These are phyloP conservation scores for Aspergillus melleus DNA, from an alignment of 2,329 filamentous ascomycete genomes.

Conservation along the genomic window DNA sequence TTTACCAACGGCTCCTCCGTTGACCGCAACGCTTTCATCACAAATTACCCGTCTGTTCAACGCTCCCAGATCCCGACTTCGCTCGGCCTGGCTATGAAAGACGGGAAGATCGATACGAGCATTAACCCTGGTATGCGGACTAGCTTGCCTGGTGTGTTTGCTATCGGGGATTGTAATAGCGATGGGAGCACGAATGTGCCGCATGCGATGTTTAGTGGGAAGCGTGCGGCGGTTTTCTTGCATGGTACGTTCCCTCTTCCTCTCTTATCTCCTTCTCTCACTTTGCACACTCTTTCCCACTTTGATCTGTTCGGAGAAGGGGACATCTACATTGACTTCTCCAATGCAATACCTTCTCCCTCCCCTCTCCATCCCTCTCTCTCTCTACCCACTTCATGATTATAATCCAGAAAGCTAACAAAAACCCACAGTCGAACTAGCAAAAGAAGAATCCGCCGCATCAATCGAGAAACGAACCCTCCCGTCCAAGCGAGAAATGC, in stretches of 20 bases:
- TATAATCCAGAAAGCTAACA: no score
- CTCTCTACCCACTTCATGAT: no score
- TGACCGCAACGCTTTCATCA: conserved; percentile 54
- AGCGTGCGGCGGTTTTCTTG: conserved; percentile 57
- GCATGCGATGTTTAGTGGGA: conserved; percentile 61
- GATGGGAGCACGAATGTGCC: conserved; percentile 63
- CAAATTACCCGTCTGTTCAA: conserved; percentile 52
- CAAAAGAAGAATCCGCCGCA: conserved; percentile 31
- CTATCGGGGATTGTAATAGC: conserved; percentile 60
- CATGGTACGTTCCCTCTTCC: no score
- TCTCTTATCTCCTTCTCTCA: no score
- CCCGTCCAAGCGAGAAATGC: conserved; percentile 23
- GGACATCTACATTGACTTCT: no score
- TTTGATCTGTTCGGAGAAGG: no score
- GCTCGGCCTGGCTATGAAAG: conserved; percentile 49
- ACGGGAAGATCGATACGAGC: conserved; percentile 48
- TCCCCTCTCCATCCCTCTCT: no score
- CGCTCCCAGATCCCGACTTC: conserved; percentile 48
- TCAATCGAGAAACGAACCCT: conserved; percentile 30
- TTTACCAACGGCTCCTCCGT: conserved; percentile 50
- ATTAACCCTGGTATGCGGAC: conserved; percentile 48
- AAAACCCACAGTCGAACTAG: conserved; percentile 30
- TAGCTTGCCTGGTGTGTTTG: conserved; percentile 57
- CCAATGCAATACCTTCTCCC: no score
- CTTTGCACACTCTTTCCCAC: no score